phyloP scores from a whole-genome alignment of 345 rosid genomes.

The Mallotus nudiflorus region DNA sequence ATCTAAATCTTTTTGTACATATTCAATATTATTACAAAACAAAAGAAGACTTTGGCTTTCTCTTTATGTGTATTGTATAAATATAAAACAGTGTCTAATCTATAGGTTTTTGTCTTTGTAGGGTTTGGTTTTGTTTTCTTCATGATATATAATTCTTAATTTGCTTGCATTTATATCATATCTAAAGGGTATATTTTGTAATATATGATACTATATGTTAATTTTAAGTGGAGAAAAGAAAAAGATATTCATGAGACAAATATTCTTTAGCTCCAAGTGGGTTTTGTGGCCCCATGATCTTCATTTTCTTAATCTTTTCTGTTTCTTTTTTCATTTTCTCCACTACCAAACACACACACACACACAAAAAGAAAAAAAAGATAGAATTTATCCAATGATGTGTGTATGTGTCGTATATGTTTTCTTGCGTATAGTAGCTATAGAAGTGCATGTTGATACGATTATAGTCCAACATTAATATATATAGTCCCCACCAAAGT shows the following conservation, averaged over 20 bases:
- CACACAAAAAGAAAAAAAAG: too few species aligned
- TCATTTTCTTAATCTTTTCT: conserved; percentile 14
- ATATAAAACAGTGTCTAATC: background rate
- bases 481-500: conserved; percentile 28
- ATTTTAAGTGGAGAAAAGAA: background rate
- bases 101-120: conserved; percentile 34
- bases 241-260: conserved; percentile 44
- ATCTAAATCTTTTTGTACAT: background rate
- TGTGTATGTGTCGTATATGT: conserved; percentile 5
- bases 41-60: conserved; percentile 25
- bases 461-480: conserved; percentile 29
- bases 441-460: background rate
- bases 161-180: background rate
- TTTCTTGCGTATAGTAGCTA: background rate
- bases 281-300: conserved; percentile 35
- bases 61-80: background rate
- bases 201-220: background rate
- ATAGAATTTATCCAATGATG: conserved; percentile 14
- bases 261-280: conserved; percentile 28
- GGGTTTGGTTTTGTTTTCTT: conserved; percentile 23
- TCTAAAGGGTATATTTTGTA: conserved; percentile 11
- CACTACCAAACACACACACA: background rate
- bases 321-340: background rate
- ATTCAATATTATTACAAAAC: too few species aligned
- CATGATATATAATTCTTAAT: background rate